Base-by-base conservation (phyloP, 2,329 filamentous ascomycete species). In the Cladophialophora psammophila region DNA sequence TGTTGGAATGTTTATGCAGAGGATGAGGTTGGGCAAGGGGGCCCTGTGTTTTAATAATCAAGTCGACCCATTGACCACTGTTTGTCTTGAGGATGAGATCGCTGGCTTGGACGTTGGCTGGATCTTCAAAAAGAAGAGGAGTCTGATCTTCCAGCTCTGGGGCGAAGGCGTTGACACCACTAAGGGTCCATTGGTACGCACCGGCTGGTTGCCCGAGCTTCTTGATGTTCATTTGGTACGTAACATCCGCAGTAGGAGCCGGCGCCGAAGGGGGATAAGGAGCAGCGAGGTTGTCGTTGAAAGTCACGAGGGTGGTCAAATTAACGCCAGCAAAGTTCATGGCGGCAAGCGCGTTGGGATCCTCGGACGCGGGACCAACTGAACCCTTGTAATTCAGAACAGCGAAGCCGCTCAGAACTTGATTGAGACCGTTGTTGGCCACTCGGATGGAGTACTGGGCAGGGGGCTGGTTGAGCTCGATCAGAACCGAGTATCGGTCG, bases 1-100 rank as follows among this genome's bases (percentile, higher is more conserved):
- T 88, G 72, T 84, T 86, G 48, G 84, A 83, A 76, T 90, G 88
- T 77, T 89, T 89, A 80, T 90, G 88, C 63, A 90, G 85, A 0
- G 86, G 85, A 65, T 90, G 88, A n/a, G 84, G 79, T 3, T 83
- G 86, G 72, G 87, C 84, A 6, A 83, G 78, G 5, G 77, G 76
- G 1, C 73, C 73, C 31, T 76, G 74, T 1, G 82, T 78, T 32
- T 80, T 75, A 64, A 87, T 78, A 67, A 88, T 78, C 15, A 87
- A 72, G 72, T 88, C 86, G 8, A 88, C 78, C 86, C 86, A 88
- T 5, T 82, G 80, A 66, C 78, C 77, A 62, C 84, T 81, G 31
- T 69, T 73, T 5, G 84, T 86, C 5, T 78, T 77, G 67, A 86
- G 80, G n/a, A 83, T 84, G 35, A 85, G 77, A 67, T 87, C 83